Conservation (phyloP, 2,329 filamentous ascomycete species). For the Monilinia polystroma region DNA sequence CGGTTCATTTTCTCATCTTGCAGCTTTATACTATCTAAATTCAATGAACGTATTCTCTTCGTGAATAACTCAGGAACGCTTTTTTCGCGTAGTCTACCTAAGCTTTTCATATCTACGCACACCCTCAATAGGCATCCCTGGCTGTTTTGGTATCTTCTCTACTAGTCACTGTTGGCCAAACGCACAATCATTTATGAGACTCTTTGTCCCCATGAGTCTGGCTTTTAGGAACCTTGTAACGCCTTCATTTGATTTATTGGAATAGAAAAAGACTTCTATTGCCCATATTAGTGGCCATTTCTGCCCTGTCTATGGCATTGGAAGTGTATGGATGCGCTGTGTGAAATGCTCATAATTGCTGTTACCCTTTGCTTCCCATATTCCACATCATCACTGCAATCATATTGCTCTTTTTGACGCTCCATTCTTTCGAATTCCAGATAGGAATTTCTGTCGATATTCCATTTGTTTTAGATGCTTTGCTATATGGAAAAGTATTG, state of each 20-base stretch:
- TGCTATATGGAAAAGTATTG: not conserved
- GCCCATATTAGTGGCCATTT: not conserved
- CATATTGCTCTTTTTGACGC: not conserved
- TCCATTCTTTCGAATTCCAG: not conserved
- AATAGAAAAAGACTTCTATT: not conserved
- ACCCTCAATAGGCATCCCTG: not conserved
- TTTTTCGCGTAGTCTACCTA: not conserved
- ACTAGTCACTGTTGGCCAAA: not conserved
- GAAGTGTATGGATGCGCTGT: not conserved
- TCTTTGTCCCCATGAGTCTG: not conserved
- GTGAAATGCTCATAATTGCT: not conserved
- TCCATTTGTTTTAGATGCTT: not conserved
- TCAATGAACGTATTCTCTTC: not conserved
- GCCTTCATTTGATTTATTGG: not conserved
- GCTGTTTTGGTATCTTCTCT: not conserved
- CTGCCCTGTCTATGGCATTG: not conserved
- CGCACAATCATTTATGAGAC: not conserved
- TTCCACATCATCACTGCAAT: not conserved
- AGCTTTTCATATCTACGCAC: not conserved
- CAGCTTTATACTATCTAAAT: not conserved
- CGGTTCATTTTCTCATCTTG: not conserved
- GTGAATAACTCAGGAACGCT: not conserved
- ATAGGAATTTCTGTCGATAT: not conserved
- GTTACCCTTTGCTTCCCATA: not conserved
- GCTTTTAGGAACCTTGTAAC: not conserved